Conservation (phyloP, 2,329 filamentous ascomycete genomes). For the Ascochyta pisi region DNA sequence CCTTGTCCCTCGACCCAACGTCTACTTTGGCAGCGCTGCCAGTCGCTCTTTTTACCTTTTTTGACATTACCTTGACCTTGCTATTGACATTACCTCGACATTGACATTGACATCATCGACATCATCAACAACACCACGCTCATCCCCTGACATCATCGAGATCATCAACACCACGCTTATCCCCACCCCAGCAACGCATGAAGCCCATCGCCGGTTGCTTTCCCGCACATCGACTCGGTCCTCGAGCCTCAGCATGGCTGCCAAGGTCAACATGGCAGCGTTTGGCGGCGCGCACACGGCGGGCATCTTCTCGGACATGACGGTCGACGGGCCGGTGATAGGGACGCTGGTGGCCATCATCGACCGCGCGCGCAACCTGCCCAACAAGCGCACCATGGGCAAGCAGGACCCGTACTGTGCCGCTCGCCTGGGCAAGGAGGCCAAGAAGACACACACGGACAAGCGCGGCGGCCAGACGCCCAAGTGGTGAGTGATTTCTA, state of each 20-base stretch:
- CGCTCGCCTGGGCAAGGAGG: slow-evolving; percentile 90
- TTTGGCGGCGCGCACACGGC: slow-evolving; percentile 76
- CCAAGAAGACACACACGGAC: slow-evolving; percentile 95
- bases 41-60: slow-evolving; percentile 12
- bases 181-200: no score
- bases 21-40: slow-evolving; percentile 4
- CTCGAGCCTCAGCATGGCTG: slow-evolving; percentile 41
- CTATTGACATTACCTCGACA: no score
- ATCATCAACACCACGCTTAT: neutral
- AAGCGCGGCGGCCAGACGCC: slow-evolving; percentile 94
- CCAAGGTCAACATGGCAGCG: slow-evolving; percentile 39
- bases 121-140: neutral
- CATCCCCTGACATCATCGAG: no score
- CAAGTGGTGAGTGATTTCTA: slow-evolving; percentile 72
- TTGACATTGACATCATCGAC: no score
- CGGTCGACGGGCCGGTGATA: slow-evolving; percentile 88
- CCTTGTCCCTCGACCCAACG: neutral
- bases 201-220: no score
- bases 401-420: slow-evolving; percentile 99
- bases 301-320: slow-evolving; percentile 94
- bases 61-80: neutral
- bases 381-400: slow-evolving; percentile 95
- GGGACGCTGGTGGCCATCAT: slow-evolving; percentile 91
- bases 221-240: neutral
- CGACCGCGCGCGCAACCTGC: slow-evolving; percentile 94